phyloP scores from a whole-genome alignment of 2,329 filamentous ascomycete genomes.

The Calonectria multiphialidica region DNA sequence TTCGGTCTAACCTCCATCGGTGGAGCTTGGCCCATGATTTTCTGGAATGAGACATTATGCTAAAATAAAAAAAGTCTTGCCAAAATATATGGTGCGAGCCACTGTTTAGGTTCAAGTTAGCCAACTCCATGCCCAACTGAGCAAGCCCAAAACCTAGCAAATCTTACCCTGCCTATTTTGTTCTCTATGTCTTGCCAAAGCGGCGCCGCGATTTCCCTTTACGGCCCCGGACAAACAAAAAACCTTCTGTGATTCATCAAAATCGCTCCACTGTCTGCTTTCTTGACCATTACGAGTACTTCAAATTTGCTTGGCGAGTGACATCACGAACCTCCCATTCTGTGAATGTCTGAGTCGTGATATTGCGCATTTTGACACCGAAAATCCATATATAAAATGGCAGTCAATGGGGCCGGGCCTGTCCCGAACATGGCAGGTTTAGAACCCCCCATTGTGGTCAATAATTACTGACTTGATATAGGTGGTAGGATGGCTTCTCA shows the following conservation, averaged over 20 bases:
- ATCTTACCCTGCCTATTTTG: not conserved
- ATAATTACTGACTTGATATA: not conserved
- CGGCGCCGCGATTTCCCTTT: too few species aligned
- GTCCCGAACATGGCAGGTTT: not conserved
- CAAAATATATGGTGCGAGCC: too few species aligned
- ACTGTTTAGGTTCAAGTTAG: too few species aligned
- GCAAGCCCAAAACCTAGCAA: not conserved
- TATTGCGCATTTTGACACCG: too few species aligned
- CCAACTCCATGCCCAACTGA: not conserved
- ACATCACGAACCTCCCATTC: not conserved
- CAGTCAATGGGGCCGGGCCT: not conserved
- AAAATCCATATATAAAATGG: not conserved
- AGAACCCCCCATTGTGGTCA: not conserved
- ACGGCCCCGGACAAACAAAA: not conserved
- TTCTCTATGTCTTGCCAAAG: not conserved
- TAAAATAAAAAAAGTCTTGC: not conserved
- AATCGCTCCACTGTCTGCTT: not conserved
- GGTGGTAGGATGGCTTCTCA: not conserved
- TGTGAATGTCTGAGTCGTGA: too few species aligned
- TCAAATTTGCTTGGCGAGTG: not conserved
- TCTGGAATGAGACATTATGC: not conserved
- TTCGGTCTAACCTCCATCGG: too few species aligned
- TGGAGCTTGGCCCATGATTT: too few species aligned
- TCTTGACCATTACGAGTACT: not conserved
- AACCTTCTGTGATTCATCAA: not conserved